These are phyloP conservation scores for Blastobotrys illinoisensis DNA, from an alignment of 1,139 yeast species.

Conservation along the genomic window DNA sequence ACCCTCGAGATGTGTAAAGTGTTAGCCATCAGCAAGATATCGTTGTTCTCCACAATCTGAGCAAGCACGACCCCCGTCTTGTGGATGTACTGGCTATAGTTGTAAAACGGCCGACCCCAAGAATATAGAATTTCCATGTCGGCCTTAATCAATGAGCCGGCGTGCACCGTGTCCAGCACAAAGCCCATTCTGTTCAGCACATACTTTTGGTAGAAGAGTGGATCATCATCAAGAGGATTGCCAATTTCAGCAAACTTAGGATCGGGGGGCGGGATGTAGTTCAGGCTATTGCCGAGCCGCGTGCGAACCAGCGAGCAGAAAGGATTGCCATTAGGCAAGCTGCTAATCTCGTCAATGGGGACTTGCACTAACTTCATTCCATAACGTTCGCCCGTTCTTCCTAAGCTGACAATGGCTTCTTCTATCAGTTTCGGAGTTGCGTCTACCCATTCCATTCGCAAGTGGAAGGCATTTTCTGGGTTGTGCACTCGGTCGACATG, in stretches of 20 bases:
- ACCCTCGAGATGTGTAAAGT: slow-evolving; percentile 32
- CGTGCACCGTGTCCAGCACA: slow-evolving; percentile 72
- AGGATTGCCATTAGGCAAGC: slow-evolving; percentile 71
- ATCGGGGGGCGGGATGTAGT: slow-evolving; percentile 1
- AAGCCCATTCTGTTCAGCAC: slow-evolving; percentile 67
- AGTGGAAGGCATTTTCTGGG: slow-evolving; percentile 91
- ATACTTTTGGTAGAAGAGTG: slow-evolving; percentile 55
- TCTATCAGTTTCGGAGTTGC: slow-evolving; percentile 87
- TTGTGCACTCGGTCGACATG: slow-evolving; percentile 91
- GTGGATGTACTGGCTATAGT: slow-evolving; percentile 85
- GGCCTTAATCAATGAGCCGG: slow-evolving; percentile 25
- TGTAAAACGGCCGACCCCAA: slow-evolving; percentile 86
- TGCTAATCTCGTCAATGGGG: slow-evolving; percentile 83
- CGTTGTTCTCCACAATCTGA: slow-evolving; percentile 78
- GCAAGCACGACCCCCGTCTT: slow-evolving; percentile 84
- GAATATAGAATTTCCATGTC: slow-evolving; percentile 58
- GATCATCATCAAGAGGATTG: slow-evolving; percentile 40
- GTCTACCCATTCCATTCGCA: slow-evolving; percentile 87
- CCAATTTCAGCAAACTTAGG: slow-evolving; percentile 1
- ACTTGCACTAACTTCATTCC: slow-evolving; percentile 87
- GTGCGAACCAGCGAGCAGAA: slow-evolving; percentile 77
- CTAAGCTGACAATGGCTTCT: slow-evolving; percentile 77
- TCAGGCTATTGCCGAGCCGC: neutral
- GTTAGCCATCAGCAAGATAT: slow-evolving; percentile 51
- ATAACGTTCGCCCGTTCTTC: slow-evolving; percentile 76